Conservation (phyloP, 1,284 basidiomycete genomes). For the Ustilago trichophora region DNA sequence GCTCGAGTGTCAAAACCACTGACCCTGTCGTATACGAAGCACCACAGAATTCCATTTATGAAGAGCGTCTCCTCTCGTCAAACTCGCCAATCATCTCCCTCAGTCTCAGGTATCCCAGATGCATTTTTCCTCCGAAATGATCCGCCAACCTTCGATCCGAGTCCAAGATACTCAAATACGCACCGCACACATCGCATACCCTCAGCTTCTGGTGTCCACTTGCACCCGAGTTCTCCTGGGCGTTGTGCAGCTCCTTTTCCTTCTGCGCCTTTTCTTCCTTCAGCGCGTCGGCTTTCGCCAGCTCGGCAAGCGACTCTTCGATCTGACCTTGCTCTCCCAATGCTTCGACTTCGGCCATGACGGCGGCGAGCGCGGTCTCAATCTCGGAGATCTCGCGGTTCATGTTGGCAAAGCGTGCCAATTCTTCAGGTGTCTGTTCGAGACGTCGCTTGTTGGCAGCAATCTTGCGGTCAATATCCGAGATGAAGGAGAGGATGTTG, state of each 20-base stretch:
- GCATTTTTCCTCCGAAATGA: constrained; percentile 99
- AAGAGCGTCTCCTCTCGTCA: constrained; percentile 45
- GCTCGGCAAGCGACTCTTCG: constrained; percentile 96
- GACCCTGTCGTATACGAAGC: no score
- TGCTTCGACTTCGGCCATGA: constrained; percentile 96
- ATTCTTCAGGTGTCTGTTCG: constrained; percentile 99
- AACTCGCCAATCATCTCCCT: constrained; percentile 88
- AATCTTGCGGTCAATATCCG: constrained; percentile 97
- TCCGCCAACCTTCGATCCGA: constrained; percentile 98
- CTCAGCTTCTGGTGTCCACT: constrained; percentile 98
- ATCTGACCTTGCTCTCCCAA: constrained; percentile 98
- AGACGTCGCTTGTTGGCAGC: constrained; percentile 89
- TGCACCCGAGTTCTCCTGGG: constrained; percentile 97
- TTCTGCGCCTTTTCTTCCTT: constrained; percentile 96
- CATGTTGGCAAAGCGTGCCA: constrained; percentile 95
- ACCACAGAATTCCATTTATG: no score
- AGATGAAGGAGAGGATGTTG: constrained; percentile 93
- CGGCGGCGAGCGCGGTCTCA: constrained; percentile 96
- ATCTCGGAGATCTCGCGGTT: constrained; percentile 99
- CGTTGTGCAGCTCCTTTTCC: constrained; percentile 92
- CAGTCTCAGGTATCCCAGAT: constrained; percentile 96
- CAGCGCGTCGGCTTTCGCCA: constrained; percentile 95
- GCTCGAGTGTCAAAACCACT: no score
- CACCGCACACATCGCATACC: constrained; percentile 99
- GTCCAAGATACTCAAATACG: constrained; percentile 95